Evolutionary conservation across 2,329 filamentous ascomycete species (phyloP).

Genomic region (Sporothrix sp.): DNA sequence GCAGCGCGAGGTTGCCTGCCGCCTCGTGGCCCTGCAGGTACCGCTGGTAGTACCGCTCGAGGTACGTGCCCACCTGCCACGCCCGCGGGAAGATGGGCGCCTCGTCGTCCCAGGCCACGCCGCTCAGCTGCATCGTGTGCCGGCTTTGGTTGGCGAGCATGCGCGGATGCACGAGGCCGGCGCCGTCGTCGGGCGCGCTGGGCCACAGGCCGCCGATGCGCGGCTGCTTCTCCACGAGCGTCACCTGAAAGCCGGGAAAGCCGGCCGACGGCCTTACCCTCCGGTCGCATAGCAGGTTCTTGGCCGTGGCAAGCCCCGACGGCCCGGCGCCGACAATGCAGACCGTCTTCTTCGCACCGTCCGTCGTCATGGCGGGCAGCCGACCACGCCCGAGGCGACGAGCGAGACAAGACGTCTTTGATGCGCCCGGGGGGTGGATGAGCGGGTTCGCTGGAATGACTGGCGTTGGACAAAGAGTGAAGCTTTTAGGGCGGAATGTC

Average conservation of each 20-base stretch:
- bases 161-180: slow-evolving; percentile 50
- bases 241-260: slow-evolving; percentile 51
- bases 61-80: slow-evolving; percentile 66
- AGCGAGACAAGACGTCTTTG: not conserved
- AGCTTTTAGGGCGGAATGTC: not conserved
- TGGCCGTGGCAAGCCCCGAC: slow-evolving; percentile 59
- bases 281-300: slow-evolving; percentile 57
- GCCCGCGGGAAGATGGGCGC: slow-evolving; percentile 60
- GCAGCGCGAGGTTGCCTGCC: slow-evolving; percentile 30
- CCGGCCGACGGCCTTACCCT: slow-evolving; percentile 24
- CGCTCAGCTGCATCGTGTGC: slow-evolving; percentile 64
- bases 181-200: slow-evolving; percentile 35
- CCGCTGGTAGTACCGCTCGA: slow-evolving; percentile 51
- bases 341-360: slow-evolving; percentile 31
- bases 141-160: slow-evolving; percentile 67
- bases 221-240: slow-evolving; percentile 56
- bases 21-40: slow-evolving; percentile 37
- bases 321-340: slow-evolving; percentile 54
- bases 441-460: no score
- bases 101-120: slow-evolving; percentile 53
- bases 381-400: not conserved
- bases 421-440: not conserved
- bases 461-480: no score
- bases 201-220: slow-evolving; percentile 75
- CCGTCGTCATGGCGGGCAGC: slow-evolving; percentile 3